These are phyloP conservation scores for Buddleja alternifolia DNA, from an alignment of 257 asterid species.

Conservation along the genomic window DNA sequence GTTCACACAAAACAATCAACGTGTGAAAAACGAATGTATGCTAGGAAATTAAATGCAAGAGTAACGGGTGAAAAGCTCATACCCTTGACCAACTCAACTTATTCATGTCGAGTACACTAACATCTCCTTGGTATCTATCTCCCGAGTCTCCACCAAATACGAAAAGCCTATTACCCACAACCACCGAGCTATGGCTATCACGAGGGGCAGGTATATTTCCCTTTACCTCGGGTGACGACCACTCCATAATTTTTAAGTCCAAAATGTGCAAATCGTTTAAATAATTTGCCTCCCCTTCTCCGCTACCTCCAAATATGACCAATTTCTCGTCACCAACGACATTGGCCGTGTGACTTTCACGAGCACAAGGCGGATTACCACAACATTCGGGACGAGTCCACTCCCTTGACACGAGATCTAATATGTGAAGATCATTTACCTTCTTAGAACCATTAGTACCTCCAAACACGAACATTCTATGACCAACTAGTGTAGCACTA, in stretches of 20 bases:
- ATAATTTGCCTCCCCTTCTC: constrained; percentile 85
- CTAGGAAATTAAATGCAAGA: not conserved
- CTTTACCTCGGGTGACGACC: constrained; percentile 66
- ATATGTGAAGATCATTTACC: constrained; percentile 72
- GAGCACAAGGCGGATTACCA: constrained; percentile 76
- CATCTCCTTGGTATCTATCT: constrained; percentile 76
- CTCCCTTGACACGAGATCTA: constrained; percentile 67
- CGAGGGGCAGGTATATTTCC: constrained; percentile 74
- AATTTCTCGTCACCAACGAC: constrained; percentile 58
- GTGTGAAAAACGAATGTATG: not conserved
- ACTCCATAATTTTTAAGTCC: constrained; percentile 76
- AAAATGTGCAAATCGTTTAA: constrained; percentile 77
- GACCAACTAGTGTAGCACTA: constrained; percentile 67
- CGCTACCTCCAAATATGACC: constrained; percentile 90
- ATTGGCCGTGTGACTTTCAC: constrained; percentile 87
- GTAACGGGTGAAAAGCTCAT: constrained; percentile 17
- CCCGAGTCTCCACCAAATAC: constrained; percentile 96
- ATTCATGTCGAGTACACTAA: constrained; percentile 72
- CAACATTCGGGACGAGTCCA: constrained; percentile 77
- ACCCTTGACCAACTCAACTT: constrained; percentile 78
- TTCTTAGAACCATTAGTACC: constrained; percentile 88
- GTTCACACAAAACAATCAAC: not conserved
- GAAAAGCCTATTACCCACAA: constrained; percentile 57
- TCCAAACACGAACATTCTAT: constrained; percentile 78
- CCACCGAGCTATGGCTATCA: constrained; percentile 83